Evolutionary conservation across 179 eudicot genomes (phyloP).

Genomic region (Beta corolliflora): DNA sequence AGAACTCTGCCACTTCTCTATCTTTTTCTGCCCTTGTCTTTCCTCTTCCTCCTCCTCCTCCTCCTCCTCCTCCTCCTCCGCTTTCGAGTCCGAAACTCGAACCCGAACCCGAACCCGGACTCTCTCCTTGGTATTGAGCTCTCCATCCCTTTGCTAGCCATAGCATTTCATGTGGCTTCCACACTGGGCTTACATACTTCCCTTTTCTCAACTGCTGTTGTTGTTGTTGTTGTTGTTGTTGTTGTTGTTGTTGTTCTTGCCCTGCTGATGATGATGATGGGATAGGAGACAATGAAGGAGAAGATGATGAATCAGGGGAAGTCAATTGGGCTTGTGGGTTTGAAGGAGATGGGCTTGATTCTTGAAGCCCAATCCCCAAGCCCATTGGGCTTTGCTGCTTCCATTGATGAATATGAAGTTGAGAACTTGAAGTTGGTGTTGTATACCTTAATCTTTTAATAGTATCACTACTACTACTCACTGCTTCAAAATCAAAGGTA

Average conservation of each 20-base stretch:
- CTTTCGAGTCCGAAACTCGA: slow-evolving; percentile 1
- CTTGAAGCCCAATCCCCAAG: slow-evolving; percentile 17
- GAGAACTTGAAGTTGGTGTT: slow-evolving; percentile 21
- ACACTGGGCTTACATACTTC: slow-evolving; percentile 79
- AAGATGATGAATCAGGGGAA: slow-evolving; percentile 63
- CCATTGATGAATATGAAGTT: slow-evolving; percentile 32
- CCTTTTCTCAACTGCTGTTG: slow-evolving; percentile 67
- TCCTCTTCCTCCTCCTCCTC: slow-evolving; percentile 47
- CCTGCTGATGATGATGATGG: slow-evolving; percentile 36
- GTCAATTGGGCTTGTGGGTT: slow-evolving; percentile 42
- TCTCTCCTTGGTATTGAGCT: slow-evolving; percentile 57
- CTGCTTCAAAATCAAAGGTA: slow-evolving; percentile 40
- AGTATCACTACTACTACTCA: background rate
- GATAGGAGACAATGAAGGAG: slow-evolving; percentile 52
- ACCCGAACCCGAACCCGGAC: slow-evolving; percentile 1
- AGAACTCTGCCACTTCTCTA: slow-evolving; percentile 64
- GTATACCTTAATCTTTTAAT: slow-evolving; percentile 55
- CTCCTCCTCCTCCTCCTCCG: background rate
- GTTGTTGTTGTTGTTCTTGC: slow-evolving; percentile 21
- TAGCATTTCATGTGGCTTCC: slow-evolving; percentile 86
- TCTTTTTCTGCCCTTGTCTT: slow-evolving; percentile 83
- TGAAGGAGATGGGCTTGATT: slow-evolving; percentile 45
- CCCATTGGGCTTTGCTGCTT: slow-evolving; percentile 24
- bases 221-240: slow-evolving; percentile 22
- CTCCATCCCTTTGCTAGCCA: slow-evolving; percentile 83